Percentiles rank a stretch among this genome's conserved stretches.
Evolutionary conservation across 2,329 filamentous ascomycete genomes (phyloP).

Genomic region (Coleophoma cylindrospora): DNA sequence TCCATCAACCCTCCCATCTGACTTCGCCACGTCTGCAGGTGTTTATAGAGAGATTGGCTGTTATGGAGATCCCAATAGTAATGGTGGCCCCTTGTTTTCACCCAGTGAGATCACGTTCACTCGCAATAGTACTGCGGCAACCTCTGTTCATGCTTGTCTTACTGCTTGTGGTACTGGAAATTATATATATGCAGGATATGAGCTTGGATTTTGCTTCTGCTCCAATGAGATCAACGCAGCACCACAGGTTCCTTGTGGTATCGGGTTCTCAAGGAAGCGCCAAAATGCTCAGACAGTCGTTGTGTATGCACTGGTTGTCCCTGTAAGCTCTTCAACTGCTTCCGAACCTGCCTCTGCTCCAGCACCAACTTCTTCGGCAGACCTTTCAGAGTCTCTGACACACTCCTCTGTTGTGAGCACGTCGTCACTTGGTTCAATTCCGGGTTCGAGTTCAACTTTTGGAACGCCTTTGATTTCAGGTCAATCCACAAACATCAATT

Average conservation of each 20-base stretch:
- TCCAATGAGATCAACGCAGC: neutral
- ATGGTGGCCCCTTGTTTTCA: neutral
- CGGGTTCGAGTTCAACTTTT: neutral
- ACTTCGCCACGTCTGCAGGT: neutral
- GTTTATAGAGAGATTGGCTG: neutral
- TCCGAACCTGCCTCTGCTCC: neutral
- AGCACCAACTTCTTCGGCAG: neutral
- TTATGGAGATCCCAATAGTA: neutral
- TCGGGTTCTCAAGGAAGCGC: neutral
- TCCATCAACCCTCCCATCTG: neutral
- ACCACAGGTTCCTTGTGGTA: neutral
- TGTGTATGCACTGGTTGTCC: neutral
- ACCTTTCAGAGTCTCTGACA: neutral
- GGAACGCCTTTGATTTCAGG: neutral
- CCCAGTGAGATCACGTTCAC: neutral
- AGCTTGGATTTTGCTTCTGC: neutral
- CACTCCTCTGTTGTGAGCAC: neutral
- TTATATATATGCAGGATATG: neutral
- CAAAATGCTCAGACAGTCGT: neutral
- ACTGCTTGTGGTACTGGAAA: neutral
- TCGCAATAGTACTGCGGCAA: neutral
- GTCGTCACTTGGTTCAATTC: neutral
- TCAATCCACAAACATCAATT: neutral
- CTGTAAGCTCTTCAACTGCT: neutral
- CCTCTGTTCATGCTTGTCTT: neutral